Evolutionary conservation across 768 basidiomycete species (phyloP).

Genomic region (Podaxis rugospora): DNA sequence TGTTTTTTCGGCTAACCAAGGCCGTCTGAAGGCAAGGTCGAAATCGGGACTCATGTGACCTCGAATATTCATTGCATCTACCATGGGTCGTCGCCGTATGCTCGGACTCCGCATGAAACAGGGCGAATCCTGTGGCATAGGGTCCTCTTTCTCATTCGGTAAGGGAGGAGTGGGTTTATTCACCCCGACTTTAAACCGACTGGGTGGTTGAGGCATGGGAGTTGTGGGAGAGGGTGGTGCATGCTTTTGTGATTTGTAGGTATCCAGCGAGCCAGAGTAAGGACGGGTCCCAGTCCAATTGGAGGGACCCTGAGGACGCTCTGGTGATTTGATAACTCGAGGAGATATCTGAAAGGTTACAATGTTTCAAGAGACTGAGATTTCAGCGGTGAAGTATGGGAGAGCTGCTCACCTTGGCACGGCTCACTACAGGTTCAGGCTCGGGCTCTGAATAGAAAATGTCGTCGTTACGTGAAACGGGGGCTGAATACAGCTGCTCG

Average conservation of each 20-base stretch:
- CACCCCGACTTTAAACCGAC: constrained; percentile 14
- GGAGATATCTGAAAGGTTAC: constrained; percentile 4
- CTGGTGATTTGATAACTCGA: constrained; percentile 2
- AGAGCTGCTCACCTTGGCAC: not conserved
- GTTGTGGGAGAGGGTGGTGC: constrained; percentile 35
- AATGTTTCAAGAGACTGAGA: not conserved
- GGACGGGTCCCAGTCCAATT: not conserved
- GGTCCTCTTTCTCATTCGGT: constrained; percentile 14
- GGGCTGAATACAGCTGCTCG: constrained; percentile 37
- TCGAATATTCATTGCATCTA: constrained; percentile 30
- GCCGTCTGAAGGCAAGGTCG: constrained; percentile 17
- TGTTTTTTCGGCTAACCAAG: constrained; percentile 12
- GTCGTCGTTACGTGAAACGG: constrained; percentile 26
- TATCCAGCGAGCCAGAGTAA: constrained; percentile 8
- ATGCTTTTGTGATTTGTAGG: constrained; percentile 15
- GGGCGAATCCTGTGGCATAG: constrained; percentile 21
- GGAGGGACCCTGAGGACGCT: constrained; percentile 5
- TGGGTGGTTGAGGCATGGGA: constrained; percentile 34
- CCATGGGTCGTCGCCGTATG: constrained; percentile 32
- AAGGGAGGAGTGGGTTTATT: constrained; percentile 34
- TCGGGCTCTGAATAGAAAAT: constrained; percentile 22
- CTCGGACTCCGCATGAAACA: constrained; percentile 25
- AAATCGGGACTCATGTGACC: constrained; percentile 26
- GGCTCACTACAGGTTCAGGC: constrained; percentile 7
- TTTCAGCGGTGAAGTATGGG: not conserved